phyloP scores from a whole-genome alignment of 805 yeast genomes.

The Pichia exigua region DNA sequence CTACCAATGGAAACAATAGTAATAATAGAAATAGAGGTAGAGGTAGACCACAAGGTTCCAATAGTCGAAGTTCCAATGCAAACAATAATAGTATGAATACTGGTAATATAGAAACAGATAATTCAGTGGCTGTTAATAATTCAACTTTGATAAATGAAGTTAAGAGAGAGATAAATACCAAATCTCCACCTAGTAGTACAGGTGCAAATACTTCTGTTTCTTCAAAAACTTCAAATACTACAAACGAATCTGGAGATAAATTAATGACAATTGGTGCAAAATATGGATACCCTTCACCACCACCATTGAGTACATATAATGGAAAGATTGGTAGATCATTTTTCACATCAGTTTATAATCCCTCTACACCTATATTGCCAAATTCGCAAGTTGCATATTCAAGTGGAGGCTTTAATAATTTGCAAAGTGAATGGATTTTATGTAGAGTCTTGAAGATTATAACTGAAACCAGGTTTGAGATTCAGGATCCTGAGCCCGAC shows the following conservation, averaged over 20 bases:
- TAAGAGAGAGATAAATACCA: background rate
- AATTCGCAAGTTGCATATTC: slow-evolving; percentile 86
- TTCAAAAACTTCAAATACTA: background rate
- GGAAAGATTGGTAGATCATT: slow-evolving; percentile 16
- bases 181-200: background rate
- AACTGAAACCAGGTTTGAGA: slow-evolving; percentile 53
- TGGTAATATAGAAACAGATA: background rate
- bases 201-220: background rate
- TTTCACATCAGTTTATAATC: slow-evolving; percentile 15
- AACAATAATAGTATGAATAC: background rate
- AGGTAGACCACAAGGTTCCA: slow-evolving; percentile 2
- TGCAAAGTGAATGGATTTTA: slow-evolving; percentile 87
- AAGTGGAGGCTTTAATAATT: slow-evolving; percentile 44
- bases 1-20: background rate
- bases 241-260: background rate
- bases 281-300: slow-evolving; percentile 12
- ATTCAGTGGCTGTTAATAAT: background rate
- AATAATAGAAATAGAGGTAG: background rate
- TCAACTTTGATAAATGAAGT: background rate
- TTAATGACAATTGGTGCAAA: slow-evolving; percentile 5
- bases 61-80: background rate
- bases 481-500: slow-evolving; percentile 97
- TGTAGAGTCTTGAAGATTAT: slow-evolving; percentile 74
- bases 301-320: slow-evolving; percentile 9
- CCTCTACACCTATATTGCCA: slow-evolving; percentile 16